These are phyloP conservation scores for Acacia pycnantha DNA, from an alignment of 331 rosid species.

Conservation along the genomic window DNA sequence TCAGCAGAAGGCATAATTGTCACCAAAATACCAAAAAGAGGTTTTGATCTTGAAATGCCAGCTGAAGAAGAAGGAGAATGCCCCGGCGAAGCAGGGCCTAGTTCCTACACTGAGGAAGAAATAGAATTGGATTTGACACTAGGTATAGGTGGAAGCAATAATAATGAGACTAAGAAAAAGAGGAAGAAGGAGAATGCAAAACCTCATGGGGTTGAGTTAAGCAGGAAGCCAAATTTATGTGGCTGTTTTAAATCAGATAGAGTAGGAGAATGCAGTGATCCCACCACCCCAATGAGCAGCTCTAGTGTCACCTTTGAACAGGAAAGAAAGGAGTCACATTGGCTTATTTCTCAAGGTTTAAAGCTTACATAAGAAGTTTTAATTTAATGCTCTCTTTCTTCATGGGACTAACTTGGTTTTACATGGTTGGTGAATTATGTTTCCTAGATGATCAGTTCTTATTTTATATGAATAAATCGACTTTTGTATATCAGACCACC, in stretches of 20 bases:
- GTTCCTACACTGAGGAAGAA: constrained; percentile 45
- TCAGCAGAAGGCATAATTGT: constrained; percentile 47
- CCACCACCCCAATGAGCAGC: constrained; percentile 74
- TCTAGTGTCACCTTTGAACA: constrained; percentile 70
- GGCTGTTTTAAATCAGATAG: constrained; percentile 73
- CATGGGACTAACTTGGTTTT: constrained; percentile 38
- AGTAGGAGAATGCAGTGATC: constrained; percentile 70
- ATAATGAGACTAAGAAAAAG: constrained; percentile 47
- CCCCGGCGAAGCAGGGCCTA: constrained; percentile 42
- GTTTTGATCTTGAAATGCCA: constrained; percentile 78
- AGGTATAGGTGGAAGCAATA: constrained; percentile 80
- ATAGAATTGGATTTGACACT: constrained; percentile 80
- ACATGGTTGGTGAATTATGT: constrained; percentile 44
- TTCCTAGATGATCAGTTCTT: constrained; percentile 47
- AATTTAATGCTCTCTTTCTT: constrained; percentile 28
- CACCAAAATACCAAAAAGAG: constrained; percentile 52
- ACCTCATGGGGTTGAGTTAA: constrained; percentile 24
- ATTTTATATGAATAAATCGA: constrained; percentile 42
- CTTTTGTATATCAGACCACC: constrained; percentile 17
- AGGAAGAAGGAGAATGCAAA: constrained; percentile 48
- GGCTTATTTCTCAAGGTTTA: constrained; percentile 84
- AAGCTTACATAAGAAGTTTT: constrained; percentile 59
- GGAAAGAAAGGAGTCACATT: constrained; percentile 68
- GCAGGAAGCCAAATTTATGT: constrained; percentile 50
- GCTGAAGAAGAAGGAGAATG: constrained; percentile 37